A percentile compares a stretch with the other conserved stretches of the same genome.
Conservation (phyloP, 2,329 filamentous ascomycete genomes). For the Talaromyces amestolkiae region DNA sequence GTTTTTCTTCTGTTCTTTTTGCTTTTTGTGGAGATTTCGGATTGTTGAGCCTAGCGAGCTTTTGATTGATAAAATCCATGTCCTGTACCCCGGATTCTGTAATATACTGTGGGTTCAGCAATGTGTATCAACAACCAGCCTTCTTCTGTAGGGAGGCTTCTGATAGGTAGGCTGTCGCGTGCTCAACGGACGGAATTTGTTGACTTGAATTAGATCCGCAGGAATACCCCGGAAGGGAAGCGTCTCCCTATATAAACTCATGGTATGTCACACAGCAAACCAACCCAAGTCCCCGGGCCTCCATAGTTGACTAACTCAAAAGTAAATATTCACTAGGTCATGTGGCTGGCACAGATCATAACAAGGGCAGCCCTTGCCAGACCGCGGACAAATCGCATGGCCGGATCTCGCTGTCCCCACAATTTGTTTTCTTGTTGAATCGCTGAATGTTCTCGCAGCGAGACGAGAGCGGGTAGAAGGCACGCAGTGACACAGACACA, state of each 20-base stretch:
- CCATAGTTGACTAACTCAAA: not conserved
- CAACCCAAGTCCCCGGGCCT: not conserved
- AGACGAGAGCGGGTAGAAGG: not conserved
- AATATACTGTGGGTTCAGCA: not conserved
- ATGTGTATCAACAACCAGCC: not conserved
- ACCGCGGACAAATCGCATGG: conserved; percentile 1
- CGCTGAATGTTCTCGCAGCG: not conserved
- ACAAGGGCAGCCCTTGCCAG: conserved; percentile 1
- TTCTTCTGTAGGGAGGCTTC: not conserved
- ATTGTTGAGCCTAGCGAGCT: conserved; percentile 13
- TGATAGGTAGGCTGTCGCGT: not conserved
- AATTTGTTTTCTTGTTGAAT: not conserved
- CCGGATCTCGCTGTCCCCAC: conserved; percentile 1
- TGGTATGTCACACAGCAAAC: not conserved
- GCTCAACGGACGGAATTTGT: conserved; percentile 2
- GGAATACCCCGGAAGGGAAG: not conserved
- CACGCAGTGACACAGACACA: not conserved
- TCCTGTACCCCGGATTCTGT: not conserved
- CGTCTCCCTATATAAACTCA: not conserved
- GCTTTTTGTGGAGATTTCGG: not conserved
- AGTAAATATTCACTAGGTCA: conserved; percentile 9
- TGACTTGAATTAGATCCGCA: not conserved
- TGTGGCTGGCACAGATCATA: conserved; percentile 13
- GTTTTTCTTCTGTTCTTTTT: not conserved
- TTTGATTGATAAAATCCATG: conserved; percentile 18